Conservation (phyloP, 1,284 basidiomycete species). For the Rhizopogon parksii region DNA sequence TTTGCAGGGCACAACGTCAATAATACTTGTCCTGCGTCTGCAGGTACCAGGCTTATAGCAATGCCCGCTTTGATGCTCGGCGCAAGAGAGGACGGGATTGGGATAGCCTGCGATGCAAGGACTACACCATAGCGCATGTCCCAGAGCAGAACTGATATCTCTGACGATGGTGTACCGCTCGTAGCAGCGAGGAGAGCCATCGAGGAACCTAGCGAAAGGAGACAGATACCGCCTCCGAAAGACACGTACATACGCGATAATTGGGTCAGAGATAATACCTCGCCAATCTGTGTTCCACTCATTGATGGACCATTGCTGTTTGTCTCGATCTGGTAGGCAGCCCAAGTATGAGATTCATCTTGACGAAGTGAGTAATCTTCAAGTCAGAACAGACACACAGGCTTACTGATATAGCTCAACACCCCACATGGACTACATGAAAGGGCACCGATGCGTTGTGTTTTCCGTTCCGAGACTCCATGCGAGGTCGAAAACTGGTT, state of each 20-base stretch:
- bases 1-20: slow-evolving; percentile 34
- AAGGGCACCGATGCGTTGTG: slow-evolving; percentile 10
- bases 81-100: slow-evolving; percentile 44
- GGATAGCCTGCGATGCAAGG: slow-evolving; percentile 46
- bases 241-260: slow-evolving; percentile 20
- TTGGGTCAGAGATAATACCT: slow-evolving; percentile 35
- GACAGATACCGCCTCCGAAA: slow-evolving; percentile 29
- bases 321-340: slow-evolving; percentile 2
- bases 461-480: neutral
- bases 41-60: slow-evolving; percentile 26
- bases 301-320: neutral
- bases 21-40: slow-evolving; percentile 43
- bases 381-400: neutral
- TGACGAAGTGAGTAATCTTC: neutral
- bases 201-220: slow-evolving; percentile 54
- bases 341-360: slow-evolving; percentile 3
- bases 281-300: slow-evolving; percentile 12
- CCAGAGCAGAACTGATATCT: slow-evolving; percentile 59
- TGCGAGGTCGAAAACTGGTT: neutral
- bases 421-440: slow-evolving; percentile 24
- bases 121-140: slow-evolving; percentile 66
- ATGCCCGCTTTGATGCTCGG: slow-evolving; percentile 32
- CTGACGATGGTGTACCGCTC: slow-evolving; percentile 32
- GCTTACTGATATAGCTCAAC: slow-evolving; percentile 26
- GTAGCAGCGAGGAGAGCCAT: slow-evolving; percentile 54